These are phyloP conservation scores for Glaciozyma antarctica DNA, from an alignment of 768 basidiomycete genomes.

Conservation along the genomic window DNA sequence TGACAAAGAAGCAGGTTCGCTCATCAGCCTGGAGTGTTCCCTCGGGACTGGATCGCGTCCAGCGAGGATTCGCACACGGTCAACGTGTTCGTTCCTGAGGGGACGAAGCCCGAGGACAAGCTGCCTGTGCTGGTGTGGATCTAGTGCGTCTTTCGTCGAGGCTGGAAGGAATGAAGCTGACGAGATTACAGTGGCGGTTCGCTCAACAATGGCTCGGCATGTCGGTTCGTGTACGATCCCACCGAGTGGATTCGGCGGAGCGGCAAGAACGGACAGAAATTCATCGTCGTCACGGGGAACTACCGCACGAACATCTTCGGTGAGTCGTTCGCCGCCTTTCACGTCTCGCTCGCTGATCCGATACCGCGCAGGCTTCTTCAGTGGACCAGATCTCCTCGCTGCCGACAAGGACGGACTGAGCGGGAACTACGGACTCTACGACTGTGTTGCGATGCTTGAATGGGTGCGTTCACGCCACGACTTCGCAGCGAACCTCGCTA, in stretches of 20 bases:
- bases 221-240: conserved; percentile 25
- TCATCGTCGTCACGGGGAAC: conserved; percentile 32
- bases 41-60: not conserved
- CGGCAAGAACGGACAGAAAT: conserved; percentile 1
- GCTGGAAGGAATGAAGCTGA: not conserved
- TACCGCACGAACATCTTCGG: conserved; percentile 22
- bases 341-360: too few relatives aligned
- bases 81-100: conserved; percentile 46
- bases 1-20: not conserved
- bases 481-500: not conserved
- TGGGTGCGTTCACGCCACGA: conserved; percentile 11
- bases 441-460: conserved; percentile 19
- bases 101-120: conserved; percentile 30
- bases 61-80: conserved; percentile 48
- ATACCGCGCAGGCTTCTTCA: conserved; percentile 8
- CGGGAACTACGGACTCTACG: conserved; percentile 31
- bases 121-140: conserved; percentile 45
- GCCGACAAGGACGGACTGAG: conserved; percentile 7
- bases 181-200: conserved; percentile 13
- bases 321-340: not conserved
- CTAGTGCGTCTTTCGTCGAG: conserved; percentile 39
- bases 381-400: conserved; percentile 1
- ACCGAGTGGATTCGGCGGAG: conserved; percentile 9
- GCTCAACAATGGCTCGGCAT: conserved; percentile 19
- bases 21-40: not conserved